Evolutionary conservation across 441 rosid genomes (phyloP).

Genomic region (Aleurites moluccanus): DNA sequence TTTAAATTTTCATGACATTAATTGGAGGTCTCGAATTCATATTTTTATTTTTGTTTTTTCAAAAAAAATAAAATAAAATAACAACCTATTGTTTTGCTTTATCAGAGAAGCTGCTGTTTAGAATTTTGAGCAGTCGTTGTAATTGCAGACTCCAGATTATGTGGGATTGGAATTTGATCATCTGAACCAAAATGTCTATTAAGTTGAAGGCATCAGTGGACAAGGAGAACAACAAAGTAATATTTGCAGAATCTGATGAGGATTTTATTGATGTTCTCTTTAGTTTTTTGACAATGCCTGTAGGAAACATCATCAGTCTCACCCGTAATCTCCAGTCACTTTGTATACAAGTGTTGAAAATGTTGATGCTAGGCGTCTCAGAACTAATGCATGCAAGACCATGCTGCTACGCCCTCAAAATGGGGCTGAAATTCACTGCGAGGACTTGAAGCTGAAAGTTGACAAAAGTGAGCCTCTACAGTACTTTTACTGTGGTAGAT

Average conservation of each 20-base stretch:
- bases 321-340: neutral
- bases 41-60: too few species aligned
- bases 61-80: too few species aligned
- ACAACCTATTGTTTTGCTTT: too few species aligned
- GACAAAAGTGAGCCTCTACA: neutral
- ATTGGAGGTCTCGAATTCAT: too few species aligned
- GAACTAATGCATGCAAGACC: conserved; percentile 15
- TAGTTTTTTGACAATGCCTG: conserved; percentile 34
- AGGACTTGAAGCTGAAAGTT: conserved; percentile 21
- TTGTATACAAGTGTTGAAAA: conserved; percentile 28
- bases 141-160: neutral
- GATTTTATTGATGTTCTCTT: conserved; percentile 32
- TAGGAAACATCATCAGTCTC: conserved; percentile 25
- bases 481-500: too few species aligned
- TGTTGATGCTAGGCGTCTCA: conserved; percentile 14
- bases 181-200: neutral
- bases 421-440: conserved; percentile 4
- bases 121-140: neutral
- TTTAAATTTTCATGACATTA: too few species aligned
- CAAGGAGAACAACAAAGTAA: conserved; percentile 24
- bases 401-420: conserved; percentile 27
- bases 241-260: conserved; percentile 22
- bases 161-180: neutral
- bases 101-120: too few species aligned
- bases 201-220: conserved; percentile 29